Percentiles rank a stretch among this genome's conserved stretches.
Conservation (phyloP, 345 rosid genomes). For the Syzygium grande region DNA sequence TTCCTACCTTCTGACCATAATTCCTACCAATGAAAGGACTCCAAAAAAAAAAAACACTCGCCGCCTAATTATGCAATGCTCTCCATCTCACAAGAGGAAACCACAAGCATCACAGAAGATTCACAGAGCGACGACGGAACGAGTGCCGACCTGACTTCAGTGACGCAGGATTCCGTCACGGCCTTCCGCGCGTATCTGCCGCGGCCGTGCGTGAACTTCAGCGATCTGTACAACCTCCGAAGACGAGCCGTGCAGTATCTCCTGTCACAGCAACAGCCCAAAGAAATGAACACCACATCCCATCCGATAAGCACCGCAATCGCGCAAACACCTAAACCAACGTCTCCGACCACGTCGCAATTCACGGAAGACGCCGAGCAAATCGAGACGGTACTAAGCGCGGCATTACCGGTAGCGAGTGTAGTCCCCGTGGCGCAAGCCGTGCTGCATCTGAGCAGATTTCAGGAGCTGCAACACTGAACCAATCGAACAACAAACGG, state of each 20-base stretch:
- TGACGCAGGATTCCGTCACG: conserved; percentile 72
- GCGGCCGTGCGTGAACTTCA: conserved; percentile 96
- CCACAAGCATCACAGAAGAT: neutral
- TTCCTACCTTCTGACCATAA: neutral
- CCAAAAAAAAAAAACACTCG: neutral
- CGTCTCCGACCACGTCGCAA: neutral
- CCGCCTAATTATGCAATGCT: neutral
- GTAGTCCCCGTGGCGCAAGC: conserved; percentile 92
- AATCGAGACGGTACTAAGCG: neutral
- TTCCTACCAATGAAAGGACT: neutral
- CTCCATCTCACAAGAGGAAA: neutral
- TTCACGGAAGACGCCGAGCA: neutral
- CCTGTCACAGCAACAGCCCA: conserved; percentile 25
- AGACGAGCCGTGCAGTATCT: conserved; percentile 94
- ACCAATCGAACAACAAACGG: neutral
- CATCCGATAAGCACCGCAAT: neutral
- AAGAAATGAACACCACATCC: neutral
- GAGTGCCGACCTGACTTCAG: conserved; percentile 74
- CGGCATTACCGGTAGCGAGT: conserved; percentile 69
- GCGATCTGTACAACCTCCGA: conserved; percentile 86
- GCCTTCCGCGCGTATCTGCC: conserved; percentile 67
- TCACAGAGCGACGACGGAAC: neutral
- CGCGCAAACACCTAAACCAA: neutral
- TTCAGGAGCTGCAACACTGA: conserved; percentile 87
- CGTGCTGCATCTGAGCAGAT: conserved; percentile 96